Conservation (phyloP, 1,284 basidiomycete genomes). For the Stereum hirsutum region DNA sequence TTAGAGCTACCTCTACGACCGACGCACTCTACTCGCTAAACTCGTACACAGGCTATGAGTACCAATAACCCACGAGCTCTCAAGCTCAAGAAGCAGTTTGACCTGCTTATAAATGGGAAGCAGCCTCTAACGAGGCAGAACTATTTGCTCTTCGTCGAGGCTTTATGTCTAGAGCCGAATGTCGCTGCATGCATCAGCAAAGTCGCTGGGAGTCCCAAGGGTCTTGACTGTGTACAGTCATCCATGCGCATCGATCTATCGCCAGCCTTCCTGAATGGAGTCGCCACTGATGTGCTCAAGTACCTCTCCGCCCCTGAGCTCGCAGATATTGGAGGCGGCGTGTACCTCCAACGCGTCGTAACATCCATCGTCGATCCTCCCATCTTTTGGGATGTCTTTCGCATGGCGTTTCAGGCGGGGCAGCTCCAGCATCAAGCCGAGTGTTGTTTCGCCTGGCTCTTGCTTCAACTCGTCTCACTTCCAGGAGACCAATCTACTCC, state of each 20-base stretch:
- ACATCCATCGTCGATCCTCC: slow-evolving; percentile 38
- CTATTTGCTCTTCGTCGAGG: slow-evolving; percentile 32
- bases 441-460: slow-evolving; percentile 37
- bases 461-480: slow-evolving; percentile 38
- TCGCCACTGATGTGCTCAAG: slow-evolving; percentile 25
- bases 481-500: slow-evolving; percentile 22
- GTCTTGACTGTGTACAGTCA: slow-evolving; percentile 30
- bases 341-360: slow-evolving; percentile 31
- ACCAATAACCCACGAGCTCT: background rate
- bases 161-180: slow-evolving; percentile 32
- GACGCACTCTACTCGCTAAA: no score
- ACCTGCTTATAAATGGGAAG: background rate
- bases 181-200: slow-evolving; percentile 28
- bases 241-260: slow-evolving; percentile 35
- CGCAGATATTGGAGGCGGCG: slow-evolving; percentile 29
- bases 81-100: background rate
- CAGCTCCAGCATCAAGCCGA: slow-evolving; percentile 27
- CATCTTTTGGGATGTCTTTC: slow-evolving; percentile 41
- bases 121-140: background rate
- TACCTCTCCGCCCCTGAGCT: slow-evolving; percentile 33
- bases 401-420: slow-evolving; percentile 27
- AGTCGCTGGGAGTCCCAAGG: slow-evolving; percentile 28
- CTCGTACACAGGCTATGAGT: no score
- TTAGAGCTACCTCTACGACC: no score
- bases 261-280: slow-evolving; percentile 34